Evolutionary conservation across 768 basidiomycete species (phyloP).

Genomic region (Basidioascus undulatus): DNA sequence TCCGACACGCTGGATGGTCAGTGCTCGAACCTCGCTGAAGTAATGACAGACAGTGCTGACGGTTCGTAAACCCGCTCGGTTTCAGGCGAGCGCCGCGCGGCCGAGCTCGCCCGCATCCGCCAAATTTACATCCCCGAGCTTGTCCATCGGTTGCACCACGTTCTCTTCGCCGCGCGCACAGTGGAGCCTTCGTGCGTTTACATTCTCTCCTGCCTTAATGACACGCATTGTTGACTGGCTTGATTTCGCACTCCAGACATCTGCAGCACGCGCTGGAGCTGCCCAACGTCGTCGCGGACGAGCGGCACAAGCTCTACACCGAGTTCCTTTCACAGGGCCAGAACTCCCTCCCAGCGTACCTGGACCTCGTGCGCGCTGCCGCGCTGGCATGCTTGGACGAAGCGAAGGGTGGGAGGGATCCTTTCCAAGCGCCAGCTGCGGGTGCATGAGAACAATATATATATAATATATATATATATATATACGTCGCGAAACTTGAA

Average conservation of each 20-base stretch:
- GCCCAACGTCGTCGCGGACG: constrained; percentile 67
- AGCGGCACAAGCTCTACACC: constrained; percentile 58
- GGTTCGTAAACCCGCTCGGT: not conserved
- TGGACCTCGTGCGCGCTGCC: too few relatives aligned
- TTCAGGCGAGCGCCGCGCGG: constrained; percentile 29
- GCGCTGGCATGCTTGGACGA: too few relatives aligned
- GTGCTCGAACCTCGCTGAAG: too few relatives aligned
- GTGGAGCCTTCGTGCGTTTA: constrained; percentile 27
- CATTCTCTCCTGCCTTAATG: not conserved
- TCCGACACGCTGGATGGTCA: too few relatives aligned
- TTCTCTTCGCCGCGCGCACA: constrained; percentile 38
- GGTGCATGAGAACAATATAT: too few relatives aligned
- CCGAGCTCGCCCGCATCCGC: constrained; percentile 55
- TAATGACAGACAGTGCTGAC: too few relatives aligned
- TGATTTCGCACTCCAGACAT: constrained; percentile 31
- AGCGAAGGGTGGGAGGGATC: too few relatives aligned
- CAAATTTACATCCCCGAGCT: constrained; percentile 77
- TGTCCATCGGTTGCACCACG: constrained; percentile 55
- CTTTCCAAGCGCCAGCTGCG: too few relatives aligned
- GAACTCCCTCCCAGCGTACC: too few relatives aligned
- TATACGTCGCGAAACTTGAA: too few relatives aligned
- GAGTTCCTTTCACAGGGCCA: too few relatives aligned
- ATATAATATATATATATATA: too few relatives aligned
- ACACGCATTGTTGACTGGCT: not conserved
- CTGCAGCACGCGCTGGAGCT: constrained; percentile 49